A percentile compares a stretch with the other conserved stretches of the same genome.
phyloP scores from a whole-genome alignment of 192 early-diverging fungal species.

The Fimicolochytrium jonesii region DNA sequence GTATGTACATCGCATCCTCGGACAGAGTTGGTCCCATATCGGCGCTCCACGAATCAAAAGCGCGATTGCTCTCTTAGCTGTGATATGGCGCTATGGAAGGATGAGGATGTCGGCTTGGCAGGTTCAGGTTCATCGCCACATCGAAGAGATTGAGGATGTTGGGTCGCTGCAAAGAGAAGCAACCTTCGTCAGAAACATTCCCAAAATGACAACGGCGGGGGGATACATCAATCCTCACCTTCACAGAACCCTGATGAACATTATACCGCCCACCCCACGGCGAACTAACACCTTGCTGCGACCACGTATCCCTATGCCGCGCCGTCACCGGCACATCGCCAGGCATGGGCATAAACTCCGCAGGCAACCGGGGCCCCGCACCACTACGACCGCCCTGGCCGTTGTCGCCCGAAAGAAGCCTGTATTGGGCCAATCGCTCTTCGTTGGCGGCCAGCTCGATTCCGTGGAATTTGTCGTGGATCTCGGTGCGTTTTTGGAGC shows the following conservation, averaged over 20 bases:
- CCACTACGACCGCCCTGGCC: neutral
- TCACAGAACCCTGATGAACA: conserved; percentile 12
- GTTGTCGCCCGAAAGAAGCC: conserved; percentile 15
- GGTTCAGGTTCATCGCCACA: conserved; percentile 33
- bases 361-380: conserved; percentile 15
- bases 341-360: conserved; percentile 53
- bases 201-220: neutral
- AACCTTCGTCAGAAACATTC: neutral
- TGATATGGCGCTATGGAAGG: no score
- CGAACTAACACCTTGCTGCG: conserved; percentile 36
- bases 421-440: conserved; percentile 32
- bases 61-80: no score
- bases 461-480: conserved; percentile 29
- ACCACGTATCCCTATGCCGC: conserved; percentile 30
- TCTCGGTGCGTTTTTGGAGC: conserved; percentile 27
- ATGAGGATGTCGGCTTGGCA: no score
- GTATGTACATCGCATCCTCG: no score
- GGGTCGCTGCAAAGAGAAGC: conserved; percentile 8
- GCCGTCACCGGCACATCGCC: conserved; percentile 36
- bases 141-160: conserved; percentile 57
- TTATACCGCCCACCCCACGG: conserved; percentile 51
- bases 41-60: no score
- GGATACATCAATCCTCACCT: conserved; percentile 22
- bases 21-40: no score
- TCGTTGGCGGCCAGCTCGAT: conserved; percentile 46